Percentiles rank a stretch among this genome's conserved stretches.
Evolutionary conservation across 2,329 filamentous ascomycete genomes (phyloP).

Genomic region (Xenoacremonium recifei): DNA sequence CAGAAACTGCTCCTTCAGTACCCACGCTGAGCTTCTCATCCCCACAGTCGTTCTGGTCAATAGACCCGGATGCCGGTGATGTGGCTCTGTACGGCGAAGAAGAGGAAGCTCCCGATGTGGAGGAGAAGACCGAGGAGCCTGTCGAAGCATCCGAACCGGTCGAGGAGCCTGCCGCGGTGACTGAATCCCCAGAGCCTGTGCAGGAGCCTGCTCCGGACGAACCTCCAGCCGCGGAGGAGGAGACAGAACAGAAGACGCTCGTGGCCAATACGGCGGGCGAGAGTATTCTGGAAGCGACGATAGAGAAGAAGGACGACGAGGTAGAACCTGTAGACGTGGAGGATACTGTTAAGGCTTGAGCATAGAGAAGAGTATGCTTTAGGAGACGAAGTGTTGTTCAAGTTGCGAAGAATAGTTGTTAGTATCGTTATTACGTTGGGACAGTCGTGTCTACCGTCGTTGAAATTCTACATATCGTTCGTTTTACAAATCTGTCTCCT

Average conservation of each 20-base stretch:
- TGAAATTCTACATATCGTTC: no score
- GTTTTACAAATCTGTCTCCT: no score
- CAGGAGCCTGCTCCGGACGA: conserved; percentile 1
- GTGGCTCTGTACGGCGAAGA: conserved; percentile 28
- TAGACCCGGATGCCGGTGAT: conserved; percentile 49
- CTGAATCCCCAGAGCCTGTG: conserved; percentile 7
- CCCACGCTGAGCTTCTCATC: conserved; percentile 46
- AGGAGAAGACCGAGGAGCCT: conserved; percentile 6
- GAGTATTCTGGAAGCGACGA: conserved; percentile 37
- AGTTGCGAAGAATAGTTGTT: no score
- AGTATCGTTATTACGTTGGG: no score
- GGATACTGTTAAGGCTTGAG: conserved; percentile 32
- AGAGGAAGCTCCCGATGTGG: conserved; percentile 7
- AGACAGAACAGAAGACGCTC: conserved; percentile 33
- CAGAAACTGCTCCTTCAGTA: conserved; percentile 25
- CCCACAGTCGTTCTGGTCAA: conserved; percentile 50
- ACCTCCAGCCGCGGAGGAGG: conserved; percentile 2
- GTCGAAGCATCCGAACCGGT: conserved; percentile 3
- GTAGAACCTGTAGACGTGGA: conserved; percentile 36
- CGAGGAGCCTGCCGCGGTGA: conserved; percentile 1
- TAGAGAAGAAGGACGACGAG: conserved; percentile 33
- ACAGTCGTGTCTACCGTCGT: no score
- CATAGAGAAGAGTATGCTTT: not conserved
- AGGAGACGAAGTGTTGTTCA: no score
- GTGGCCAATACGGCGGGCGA: conserved; percentile 44